Evolutionary conservation across 2,329 filamentous ascomycete genomes (phyloP).

Genomic region (Sclerotinia trifoliorum): DNA sequence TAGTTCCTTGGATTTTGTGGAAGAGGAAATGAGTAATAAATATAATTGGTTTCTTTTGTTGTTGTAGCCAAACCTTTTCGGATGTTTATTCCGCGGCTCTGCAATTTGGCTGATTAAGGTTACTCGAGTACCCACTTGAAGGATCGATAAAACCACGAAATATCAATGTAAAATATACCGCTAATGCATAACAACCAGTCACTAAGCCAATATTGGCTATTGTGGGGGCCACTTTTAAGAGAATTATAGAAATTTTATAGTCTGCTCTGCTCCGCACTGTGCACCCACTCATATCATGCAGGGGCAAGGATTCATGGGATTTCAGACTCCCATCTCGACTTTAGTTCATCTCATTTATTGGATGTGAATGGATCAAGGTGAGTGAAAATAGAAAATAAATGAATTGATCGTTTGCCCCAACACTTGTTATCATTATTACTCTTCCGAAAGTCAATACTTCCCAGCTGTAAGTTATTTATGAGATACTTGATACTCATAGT

Average conservation of each 20-base stretch:
- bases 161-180: neutral
- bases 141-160: neutral
- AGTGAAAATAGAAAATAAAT: neutral
- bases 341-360: conserved; percentile 10
- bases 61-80: conserved; percentile 4
- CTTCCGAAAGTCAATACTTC: too few species aligned
- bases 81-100: conserved; percentile 5
- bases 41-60: neutral
- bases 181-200: neutral
- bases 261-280: too few species aligned
- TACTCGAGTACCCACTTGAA: neutral
- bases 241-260: neutral
- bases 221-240: neutral
- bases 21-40: neutral
- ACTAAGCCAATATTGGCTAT: neutral
- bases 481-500: too few species aligned
- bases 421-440: too few species aligned
- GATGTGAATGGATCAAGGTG: conserved; percentile 4
- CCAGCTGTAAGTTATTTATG: too few species aligned
- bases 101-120: neutral
- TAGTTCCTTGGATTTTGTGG: neutral
- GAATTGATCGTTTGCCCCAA: too few species aligned
- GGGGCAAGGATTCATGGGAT: conserved; percentile 1
- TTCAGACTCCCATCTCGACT: conserved; percentile 9
- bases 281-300: neutral